These are phyloP conservation scores for Rhizophlyctis rosea DNA, from an alignment of 192 early-diverging fungal species.

Conservation along the genomic window DNA sequence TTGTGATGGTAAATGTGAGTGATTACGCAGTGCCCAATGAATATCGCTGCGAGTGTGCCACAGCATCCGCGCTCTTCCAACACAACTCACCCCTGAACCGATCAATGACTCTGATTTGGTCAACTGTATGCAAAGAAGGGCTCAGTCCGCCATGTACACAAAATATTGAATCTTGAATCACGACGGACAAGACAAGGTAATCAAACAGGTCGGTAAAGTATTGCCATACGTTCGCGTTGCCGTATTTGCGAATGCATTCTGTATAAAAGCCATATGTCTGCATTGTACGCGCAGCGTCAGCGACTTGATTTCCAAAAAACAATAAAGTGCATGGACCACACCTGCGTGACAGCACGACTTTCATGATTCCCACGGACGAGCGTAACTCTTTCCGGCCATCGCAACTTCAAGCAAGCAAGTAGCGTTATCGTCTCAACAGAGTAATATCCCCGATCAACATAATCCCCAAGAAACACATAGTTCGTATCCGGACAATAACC, in stretches of 20 bases:
- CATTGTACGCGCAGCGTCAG: not conserved
- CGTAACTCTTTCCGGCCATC: slow-evolving; percentile 85
- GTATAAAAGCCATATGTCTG: slow-evolving; percentile 93
- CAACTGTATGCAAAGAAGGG: slow-evolving; percentile 78
- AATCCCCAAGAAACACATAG: slow-evolving; percentile 85
- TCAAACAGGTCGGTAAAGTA: slow-evolving; percentile 95
- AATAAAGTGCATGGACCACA: slow-evolving; percentile 17
- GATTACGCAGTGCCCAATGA: not conserved
- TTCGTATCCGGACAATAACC: slow-evolving; percentile 79
- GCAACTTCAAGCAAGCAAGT: slow-evolving; percentile 80
- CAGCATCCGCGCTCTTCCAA: too few species aligned
- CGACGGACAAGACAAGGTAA: slow-evolving; percentile 81
- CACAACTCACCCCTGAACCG: slow-evolving; percentile 72
- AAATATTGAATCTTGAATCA: slow-evolving; percentile 87
- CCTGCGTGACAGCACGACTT: slow-evolving; percentile 86
- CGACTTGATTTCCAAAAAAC: slow-evolving; percentile 1
- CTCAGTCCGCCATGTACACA: slow-evolving; percentile 92
- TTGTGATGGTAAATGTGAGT: not conserved
- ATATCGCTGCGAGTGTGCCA: too few species aligned
- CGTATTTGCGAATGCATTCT: slow-evolving; percentile 88
- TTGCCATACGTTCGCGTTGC: slow-evolving; percentile 77
- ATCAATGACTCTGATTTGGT: slow-evolving; percentile 84
- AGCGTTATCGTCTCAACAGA: slow-evolving; percentile 91
- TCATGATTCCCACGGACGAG: slow-evolving; percentile 95
- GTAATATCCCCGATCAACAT: slow-evolving; percentile 82